A percentile compares a stretch with the other conserved stretches of the same genome.
phyloP scores from a whole-genome alignment of 352 stramenopile species.

The Phytopythium cucurbitacearum region DNA sequence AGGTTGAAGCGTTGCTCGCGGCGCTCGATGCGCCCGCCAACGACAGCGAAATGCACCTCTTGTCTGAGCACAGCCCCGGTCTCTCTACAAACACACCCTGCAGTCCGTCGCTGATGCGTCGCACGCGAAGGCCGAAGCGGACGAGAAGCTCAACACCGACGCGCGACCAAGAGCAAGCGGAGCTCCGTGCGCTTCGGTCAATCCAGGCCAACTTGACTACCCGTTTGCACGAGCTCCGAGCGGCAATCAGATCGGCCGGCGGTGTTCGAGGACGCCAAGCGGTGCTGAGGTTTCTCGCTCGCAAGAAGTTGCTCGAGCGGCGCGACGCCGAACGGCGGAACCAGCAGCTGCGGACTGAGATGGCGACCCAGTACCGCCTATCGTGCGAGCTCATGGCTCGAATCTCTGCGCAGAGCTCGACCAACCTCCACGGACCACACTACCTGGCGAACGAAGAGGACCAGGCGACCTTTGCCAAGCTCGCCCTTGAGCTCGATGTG shows the following conservation, averaged over 20 bases:
- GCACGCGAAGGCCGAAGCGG: neutral
- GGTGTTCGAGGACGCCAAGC: constrained; percentile 1
- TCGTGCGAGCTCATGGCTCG: constrained; percentile 2
- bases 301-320: constrained; percentile 10
- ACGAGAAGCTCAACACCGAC: constrained; percentile 3
- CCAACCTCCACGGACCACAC: constrained; percentile 1
- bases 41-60: no score
- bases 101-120: no score
- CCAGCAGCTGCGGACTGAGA: constrained; percentile 8
- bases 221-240: neutral
- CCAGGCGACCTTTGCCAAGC: constrained; percentile 12
- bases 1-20: constrained; percentile 1
- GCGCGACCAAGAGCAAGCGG: neutral
- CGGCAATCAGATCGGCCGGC: neutral
- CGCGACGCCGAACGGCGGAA: constrained; percentile 16
- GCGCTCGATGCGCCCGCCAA: neutral
- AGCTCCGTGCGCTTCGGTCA: constrained; percentile 1
- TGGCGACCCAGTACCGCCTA: constrained; percentile 10
- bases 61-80: no score
- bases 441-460: constrained; percentile 13
- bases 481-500: constrained; percentile 14
- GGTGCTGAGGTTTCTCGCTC: constrained; percentile 12
- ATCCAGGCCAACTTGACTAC: neutral
- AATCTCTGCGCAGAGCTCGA: constrained; percentile 2
- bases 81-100: no score